Evolutionary conservation across 768 basidiomycete species (phyloP).

Genomic region (Russula compacta): DNA sequence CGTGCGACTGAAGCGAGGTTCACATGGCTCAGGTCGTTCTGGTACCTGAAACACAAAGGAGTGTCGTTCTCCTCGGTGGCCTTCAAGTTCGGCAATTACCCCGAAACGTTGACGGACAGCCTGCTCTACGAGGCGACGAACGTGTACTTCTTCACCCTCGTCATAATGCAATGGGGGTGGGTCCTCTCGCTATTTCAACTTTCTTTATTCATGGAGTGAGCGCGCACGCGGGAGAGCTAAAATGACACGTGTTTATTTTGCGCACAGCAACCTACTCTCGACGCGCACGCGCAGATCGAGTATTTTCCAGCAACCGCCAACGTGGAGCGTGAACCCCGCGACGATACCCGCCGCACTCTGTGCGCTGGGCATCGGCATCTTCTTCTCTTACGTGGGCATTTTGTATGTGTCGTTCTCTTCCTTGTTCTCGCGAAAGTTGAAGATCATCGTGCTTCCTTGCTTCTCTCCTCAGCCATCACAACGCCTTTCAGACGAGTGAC

Average conservation of each 20-base stretch:
- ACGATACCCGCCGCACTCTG: constrained; percentile 38
- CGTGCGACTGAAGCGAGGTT: neutral
- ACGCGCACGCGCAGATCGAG: constrained; percentile 48
- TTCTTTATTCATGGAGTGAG: neutral
- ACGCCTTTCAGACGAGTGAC: constrained; percentile 39
- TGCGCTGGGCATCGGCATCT: constrained; percentile 37
- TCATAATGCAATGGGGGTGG: constrained; percentile 51
- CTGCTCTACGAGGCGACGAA: constrained; percentile 41
- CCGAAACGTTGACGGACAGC: constrained; percentile 30
- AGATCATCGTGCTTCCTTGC: too few relatives aligned
- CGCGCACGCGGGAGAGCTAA: neutral
- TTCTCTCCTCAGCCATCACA: constrained; percentile 27
- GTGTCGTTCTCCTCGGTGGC: constrained; percentile 39
- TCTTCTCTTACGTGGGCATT: constrained; percentile 35
- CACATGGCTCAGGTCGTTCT: constrained; percentile 29
- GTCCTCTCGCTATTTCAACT: neutral
- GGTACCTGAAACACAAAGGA: constrained; percentile 37
- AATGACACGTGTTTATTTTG: too few relatives aligned
- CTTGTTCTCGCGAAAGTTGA: neutral
- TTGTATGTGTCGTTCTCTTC: constrained; percentile 24
- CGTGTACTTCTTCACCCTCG: constrained; percentile 42
- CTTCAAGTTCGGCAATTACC: constrained; percentile 37
- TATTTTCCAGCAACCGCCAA: constrained; percentile 47
- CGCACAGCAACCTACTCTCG: constrained; percentile 37
- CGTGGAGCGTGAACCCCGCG: constrained; percentile 31